Evolutionary conservation across 805 yeast species (phyloP).

Genomic region (Starmerella stigmatis): DNA sequence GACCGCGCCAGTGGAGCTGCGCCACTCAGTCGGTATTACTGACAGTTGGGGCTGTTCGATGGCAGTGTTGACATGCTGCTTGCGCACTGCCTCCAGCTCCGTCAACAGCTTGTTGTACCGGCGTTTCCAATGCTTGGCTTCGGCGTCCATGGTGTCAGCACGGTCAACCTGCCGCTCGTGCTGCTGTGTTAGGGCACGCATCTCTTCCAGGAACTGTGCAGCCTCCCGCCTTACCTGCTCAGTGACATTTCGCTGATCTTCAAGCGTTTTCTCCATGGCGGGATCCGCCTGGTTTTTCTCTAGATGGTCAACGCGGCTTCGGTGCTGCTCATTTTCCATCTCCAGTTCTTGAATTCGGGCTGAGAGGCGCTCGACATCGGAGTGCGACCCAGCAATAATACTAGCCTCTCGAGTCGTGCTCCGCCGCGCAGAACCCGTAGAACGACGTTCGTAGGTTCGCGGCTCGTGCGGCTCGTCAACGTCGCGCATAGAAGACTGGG

Average conservation of each 20-base stretch:
- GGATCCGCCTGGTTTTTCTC: conserved; percentile 7
- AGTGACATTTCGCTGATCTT: conserved; percentile 27
- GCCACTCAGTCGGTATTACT: background rate
- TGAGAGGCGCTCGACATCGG: background rate
- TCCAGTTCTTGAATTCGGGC: conserved; percentile 3
- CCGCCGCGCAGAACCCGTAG: too few relatives aligned
- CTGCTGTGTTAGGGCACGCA: conserved; percentile 31
- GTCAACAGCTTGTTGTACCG: conserved; percentile 27
- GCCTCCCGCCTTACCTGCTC: conserved; percentile 34
- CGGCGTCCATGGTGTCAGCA: conserved; percentile 28
- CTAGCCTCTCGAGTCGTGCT: too few relatives aligned
- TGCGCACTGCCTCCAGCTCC: conserved; percentile 25
- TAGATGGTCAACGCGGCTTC: background rate
- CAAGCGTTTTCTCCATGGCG: conserved; percentile 18
- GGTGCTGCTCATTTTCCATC: conserved; percentile 2
- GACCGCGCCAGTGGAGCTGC: conserved; percentile 26
- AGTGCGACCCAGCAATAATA: background rate
- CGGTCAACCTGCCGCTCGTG: conserved; percentile 24
- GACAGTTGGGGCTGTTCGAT: conserved; percentile 14
- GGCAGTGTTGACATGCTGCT: conserved; percentile 14
- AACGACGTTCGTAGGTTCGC: background rate
- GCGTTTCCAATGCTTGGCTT: conserved; percentile 31
- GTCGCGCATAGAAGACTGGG: background rate
- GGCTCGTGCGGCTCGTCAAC: background rate
- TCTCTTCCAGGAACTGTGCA: conserved; percentile 29